Percentiles rank a stretch among this genome's conserved stretches.
phyloP scores from a whole-genome alignment of 768 basidiomycete species.

The Hysterangium stoloniferum region DNA sequence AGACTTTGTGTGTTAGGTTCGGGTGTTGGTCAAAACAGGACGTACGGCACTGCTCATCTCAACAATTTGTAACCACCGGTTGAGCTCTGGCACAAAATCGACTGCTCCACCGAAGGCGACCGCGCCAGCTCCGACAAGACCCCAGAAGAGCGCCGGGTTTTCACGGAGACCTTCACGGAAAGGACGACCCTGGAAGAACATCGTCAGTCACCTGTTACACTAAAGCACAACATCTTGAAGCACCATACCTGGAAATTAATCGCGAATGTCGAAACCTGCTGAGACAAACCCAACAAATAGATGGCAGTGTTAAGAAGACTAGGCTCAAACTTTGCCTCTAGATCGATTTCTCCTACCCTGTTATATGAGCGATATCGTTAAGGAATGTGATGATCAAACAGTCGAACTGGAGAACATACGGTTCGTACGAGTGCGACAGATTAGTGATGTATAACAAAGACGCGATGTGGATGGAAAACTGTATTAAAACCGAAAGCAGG shows the following conservation, averaged over 20 bases:
- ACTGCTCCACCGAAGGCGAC: constrained; percentile 93
- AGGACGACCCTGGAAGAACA: constrained; percentile 64
- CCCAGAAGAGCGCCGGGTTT: constrained; percentile 89
- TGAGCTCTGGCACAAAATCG: constrained; percentile 92
- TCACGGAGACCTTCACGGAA: constrained; percentile 98
- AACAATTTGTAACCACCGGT: constrained; percentile 94
- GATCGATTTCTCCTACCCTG: constrained; percentile 72
- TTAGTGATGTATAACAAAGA: constrained; percentile 91
- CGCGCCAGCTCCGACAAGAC: constrained; percentile 77
- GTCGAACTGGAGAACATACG: constrained; percentile 42
- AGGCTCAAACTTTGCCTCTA: constrained; percentile 96
- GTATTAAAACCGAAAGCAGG: constrained; percentile 80
- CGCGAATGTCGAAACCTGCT: constrained; percentile 97
- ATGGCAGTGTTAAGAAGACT: constrained; percentile 94
- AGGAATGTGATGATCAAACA: constrained; percentile 2
- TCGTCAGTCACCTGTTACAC: too few relatives aligned
- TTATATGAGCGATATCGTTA: constrained; percentile 10
- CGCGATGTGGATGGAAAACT: constrained; percentile 90
- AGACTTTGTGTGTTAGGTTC: background rate
- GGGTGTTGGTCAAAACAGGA: constrained; percentile 15
- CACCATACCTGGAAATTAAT: constrained; percentile 85
- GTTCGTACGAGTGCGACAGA: constrained; percentile 68
- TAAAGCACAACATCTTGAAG: background rate
- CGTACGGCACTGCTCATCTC: constrained; percentile 75
- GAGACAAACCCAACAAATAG: constrained; percentile 89